Evolutionary conservation across 495 filamentous ascomycete genomes (phyloP).

Genomic region (Lineolata rhizophorae): DNA sequence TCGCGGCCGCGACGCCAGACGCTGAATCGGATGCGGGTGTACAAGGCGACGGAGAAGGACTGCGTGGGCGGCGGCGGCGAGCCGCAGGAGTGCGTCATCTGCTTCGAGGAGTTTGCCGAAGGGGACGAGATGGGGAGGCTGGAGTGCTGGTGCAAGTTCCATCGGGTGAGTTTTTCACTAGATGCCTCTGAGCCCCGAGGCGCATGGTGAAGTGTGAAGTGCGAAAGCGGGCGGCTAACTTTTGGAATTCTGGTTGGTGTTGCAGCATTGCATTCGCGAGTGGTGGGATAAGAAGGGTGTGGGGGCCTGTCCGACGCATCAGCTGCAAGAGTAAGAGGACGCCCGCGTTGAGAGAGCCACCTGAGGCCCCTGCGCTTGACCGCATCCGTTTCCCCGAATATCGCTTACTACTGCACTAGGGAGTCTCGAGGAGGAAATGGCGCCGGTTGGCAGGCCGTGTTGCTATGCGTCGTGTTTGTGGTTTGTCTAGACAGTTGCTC

Average conservation of each 20-base stretch:
- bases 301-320: conserved; percentile 21
- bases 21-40: conserved; percentile 33
- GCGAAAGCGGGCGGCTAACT: conserved; percentile 3
- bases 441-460: too few species aligned
- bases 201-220: too few species aligned
- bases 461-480: too few species aligned
- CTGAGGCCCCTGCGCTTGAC: too few species aligned
- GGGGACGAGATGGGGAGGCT: conserved; percentile 65
- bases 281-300: conserved; percentile 21
- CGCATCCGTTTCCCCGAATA: too few species aligned
- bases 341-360: too few species aligned
- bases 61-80: conserved; percentile 45
- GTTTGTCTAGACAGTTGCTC: too few species aligned
- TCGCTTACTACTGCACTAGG: too few species aligned
- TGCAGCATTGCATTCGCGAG: conserved; percentile 14
- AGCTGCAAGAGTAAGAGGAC: conserved; percentile 15
- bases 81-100: conserved; percentile 67
- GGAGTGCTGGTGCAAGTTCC: conserved; percentile 88
- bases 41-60: conserved; percentile 79
- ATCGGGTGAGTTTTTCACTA: conserved; percentile 23
- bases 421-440: too few species aligned
- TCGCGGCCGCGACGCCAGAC: conserved; percentile 2
- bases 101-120: conserved; percentile 83
- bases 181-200: conserved; percentile 1
- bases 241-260: background rate